Evolutionary conservation across 139 green algal genomes (phyloP).

Genomic region (Pleodorina starrii): DNA sequence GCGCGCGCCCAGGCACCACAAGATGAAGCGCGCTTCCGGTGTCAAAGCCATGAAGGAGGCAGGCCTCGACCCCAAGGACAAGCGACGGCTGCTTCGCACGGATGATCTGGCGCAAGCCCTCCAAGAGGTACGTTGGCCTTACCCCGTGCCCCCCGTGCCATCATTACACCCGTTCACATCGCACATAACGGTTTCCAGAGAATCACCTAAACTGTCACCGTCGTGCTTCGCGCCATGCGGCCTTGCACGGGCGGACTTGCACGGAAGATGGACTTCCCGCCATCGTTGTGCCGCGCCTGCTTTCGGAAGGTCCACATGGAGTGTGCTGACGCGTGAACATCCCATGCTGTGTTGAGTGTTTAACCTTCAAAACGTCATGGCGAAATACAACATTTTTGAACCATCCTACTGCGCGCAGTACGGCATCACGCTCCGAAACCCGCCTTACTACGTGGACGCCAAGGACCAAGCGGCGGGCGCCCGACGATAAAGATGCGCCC

Average conservation of each 20-base stretch:
- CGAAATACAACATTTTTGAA: no score
- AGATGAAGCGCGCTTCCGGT: slow-evolving; percentile 31
- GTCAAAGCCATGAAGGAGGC: slow-evolving; percentile 47
- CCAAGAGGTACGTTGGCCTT: slow-evolving; percentile 45
- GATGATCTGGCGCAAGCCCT: slow-evolving; percentile 41
- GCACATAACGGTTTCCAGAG: no score
- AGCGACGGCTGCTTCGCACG: slow-evolving; percentile 31
- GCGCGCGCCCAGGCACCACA: slow-evolving; percentile 42
- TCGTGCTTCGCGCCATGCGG: no score
- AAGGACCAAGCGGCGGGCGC: not conserved
- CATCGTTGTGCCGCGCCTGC: no score
- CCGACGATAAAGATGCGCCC: not conserved
- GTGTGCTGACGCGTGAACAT: no score
- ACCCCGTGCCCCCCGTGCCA: no score
- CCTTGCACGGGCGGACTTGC: no score
- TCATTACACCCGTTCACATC: no score
- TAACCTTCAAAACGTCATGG: no score
- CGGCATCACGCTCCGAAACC: slow-evolving; percentile 37
- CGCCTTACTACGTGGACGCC: slow-evolving; percentile 46
- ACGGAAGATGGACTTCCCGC: not conserved
- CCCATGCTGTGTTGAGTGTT: no score
- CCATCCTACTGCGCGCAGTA: slow-evolving; percentile 8
- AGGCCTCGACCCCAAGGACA: slow-evolving; percentile 43
- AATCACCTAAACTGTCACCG: no score
- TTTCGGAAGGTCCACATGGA: no score